Percentiles rank a stretch among this genome's conserved stretches.
phyloP scores from a whole-genome alignment of 768 basidiomycete genomes.

The Suillus subaureus region DNA sequence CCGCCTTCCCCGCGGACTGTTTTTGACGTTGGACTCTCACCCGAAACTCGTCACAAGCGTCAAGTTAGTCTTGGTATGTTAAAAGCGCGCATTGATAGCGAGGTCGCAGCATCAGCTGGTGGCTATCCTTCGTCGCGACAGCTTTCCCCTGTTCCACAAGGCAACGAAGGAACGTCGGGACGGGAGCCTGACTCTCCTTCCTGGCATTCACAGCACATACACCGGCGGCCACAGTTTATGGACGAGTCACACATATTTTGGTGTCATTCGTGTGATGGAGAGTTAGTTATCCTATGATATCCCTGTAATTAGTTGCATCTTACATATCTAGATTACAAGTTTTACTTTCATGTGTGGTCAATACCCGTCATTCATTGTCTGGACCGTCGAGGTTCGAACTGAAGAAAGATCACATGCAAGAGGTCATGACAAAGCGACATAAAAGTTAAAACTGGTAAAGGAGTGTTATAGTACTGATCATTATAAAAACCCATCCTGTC shows the following conservation, averaged over 20 bases:
- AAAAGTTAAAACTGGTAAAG: neutral
- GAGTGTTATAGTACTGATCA: conserved; percentile 2
- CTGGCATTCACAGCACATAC: conserved; percentile 27
- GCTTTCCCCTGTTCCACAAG: conserved; percentile 54
- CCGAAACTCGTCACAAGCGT: conserved; percentile 81
- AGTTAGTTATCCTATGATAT: conserved; percentile 67
- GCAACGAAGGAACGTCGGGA: conserved; percentile 17
- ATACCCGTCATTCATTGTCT: neutral
- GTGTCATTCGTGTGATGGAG: conserved; percentile 82
- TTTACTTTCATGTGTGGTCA: neutral
- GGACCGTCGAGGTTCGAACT: neutral
- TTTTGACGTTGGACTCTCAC: conserved; percentile 69
- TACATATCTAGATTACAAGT: conserved; percentile 18
- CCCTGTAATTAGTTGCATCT: conserved; percentile 19
- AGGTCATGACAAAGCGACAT: conserved; percentile 13
- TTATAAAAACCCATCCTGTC: conserved; percentile 19
- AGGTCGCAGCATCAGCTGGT: conserved; percentile 48
- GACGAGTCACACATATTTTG: conserved; percentile 91
- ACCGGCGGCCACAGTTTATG: conserved; percentile 70
- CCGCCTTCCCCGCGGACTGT: conserved; percentile 54
- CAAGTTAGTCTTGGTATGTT: conserved; percentile 87
- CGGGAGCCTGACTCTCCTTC: conserved; percentile 28
- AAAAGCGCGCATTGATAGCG: conserved; percentile 87
- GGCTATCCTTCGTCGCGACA: conserved; percentile 53
- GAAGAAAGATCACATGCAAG: neutral